phyloP scores from a whole-genome alignment of 169 alveolate species.

The Toxoplasma gondii region DNA sequence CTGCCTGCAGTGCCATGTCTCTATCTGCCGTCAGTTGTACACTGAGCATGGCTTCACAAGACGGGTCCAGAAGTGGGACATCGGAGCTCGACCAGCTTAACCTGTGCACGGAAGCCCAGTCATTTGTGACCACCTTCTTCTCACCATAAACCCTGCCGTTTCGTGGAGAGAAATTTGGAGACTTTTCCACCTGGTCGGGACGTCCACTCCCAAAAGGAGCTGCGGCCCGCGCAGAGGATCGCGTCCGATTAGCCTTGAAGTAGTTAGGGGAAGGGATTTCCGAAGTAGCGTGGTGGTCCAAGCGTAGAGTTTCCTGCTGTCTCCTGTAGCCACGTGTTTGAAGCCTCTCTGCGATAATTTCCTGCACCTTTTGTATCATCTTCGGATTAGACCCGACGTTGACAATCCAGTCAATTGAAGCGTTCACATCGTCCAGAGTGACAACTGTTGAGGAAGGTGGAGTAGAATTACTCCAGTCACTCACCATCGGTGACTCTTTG shows the following conservation, averaged over 20 bases:
- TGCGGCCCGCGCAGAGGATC: background rate
- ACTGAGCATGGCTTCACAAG: background rate
- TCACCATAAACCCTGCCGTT: background rate
- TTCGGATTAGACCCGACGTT: background rate
- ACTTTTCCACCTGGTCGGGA: background rate
- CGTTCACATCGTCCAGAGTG: background rate
- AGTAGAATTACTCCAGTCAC: background rate
- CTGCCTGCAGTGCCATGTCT: background rate
- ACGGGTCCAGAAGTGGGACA: background rate
- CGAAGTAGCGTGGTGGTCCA: background rate
- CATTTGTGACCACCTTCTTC: background rate
- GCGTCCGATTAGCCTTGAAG: background rate
- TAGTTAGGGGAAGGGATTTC: background rate
- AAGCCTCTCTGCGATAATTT: background rate
- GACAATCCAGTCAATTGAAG: conserved; percentile 41
- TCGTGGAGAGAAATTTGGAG: background rate
- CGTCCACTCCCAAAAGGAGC: background rate
- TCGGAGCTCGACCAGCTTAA: background rate
- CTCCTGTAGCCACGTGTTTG: background rate
- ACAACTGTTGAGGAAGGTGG: background rate
- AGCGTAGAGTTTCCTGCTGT: background rate
- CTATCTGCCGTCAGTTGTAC: background rate
- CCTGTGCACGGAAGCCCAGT: background rate
- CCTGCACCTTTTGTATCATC: background rate
- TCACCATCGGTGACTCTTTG: background rate